Evolutionary conservation across 2,329 filamentous ascomycete genomes (phyloP), one percentile per base, ranked within the genome.

Genomic region (Penicillium sp.): DNA sequence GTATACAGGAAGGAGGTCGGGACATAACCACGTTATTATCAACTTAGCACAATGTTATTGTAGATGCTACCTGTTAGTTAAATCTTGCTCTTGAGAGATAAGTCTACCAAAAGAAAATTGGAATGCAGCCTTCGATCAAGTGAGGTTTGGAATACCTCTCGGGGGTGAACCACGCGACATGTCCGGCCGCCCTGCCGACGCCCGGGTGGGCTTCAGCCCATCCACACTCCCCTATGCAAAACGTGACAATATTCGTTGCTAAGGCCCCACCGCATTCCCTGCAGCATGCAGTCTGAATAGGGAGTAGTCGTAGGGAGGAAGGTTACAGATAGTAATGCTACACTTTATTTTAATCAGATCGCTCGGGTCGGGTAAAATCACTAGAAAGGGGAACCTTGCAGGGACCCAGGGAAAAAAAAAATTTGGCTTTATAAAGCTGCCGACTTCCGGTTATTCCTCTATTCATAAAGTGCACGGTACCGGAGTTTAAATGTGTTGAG

Each of bases 171-270:
- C 54, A 61, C 50, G 49, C 59, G 59, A 59, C 50, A 53, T 23
- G 31, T 27, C 35, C 35, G 48, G 23, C 33, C 53, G 42, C 35
- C 53, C 59, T 57, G 51, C 59, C 59, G 59, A 60, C 48, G 55
- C 44, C 57, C 59, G 54, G 31, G 50, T 50, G 46, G 43, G 52
- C 48, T 31, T 53, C 26, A 55, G 18, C 43, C 55, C 54, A 44
- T 45, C 51, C 51, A 27, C 44, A 51, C 55, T 54, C n/a, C 22
- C 45, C 35, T 56, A 55, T 43, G 48, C 49, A 50, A 29, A 48
- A n/a, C 26, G 33, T 25, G 33, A 25, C 25, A 26, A 45, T 18
- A 33, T 33, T 49, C 20, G n/a, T 29, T 33, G 22, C 45, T 25
- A 22, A 46, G 29, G 35, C 45, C 31, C 31, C 35, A 29, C 27